phyloP scores from a whole-genome alignment of 345 rosid species.

The Populus davidiana region DNA sequence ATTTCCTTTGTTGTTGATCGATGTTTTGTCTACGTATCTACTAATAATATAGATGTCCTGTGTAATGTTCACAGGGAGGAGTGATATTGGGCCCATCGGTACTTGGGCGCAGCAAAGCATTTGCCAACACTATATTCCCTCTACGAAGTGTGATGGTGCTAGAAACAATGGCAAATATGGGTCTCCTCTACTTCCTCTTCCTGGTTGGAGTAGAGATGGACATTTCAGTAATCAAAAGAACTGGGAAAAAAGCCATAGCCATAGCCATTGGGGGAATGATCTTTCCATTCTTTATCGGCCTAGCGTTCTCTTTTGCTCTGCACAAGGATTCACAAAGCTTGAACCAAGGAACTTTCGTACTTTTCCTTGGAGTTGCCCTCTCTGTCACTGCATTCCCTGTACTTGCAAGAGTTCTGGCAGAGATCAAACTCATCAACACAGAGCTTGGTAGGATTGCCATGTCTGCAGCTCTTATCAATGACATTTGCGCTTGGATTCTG shows the following conservation, averaged over 20 bases:
- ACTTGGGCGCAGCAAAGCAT: constrained; percentile 42
- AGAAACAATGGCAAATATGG: constrained; percentile 93
- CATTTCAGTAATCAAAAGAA: constrained; percentile 61
- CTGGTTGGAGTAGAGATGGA: constrained; percentile 96
- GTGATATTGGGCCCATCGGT: constrained; percentile 78
- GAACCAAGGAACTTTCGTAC: constrained; percentile 51
- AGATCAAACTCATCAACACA: constrained; percentile 81
- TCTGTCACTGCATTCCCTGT: constrained; percentile 96
- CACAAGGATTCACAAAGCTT: constrained; percentile 3
- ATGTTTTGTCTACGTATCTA: no score
- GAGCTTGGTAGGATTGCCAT: constrained; percentile 83
- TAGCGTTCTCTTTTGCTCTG: constrained; percentile 49
- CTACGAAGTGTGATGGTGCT: constrained; percentile 89
- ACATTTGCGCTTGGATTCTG: constrained; percentile 88
- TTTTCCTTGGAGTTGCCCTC: constrained; percentile 85
- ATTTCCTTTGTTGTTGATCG: no score
- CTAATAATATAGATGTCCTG: no score
- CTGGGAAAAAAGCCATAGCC: constrained; percentile 60
- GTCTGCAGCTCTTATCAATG: constrained; percentile 90
- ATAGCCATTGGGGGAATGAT: constrained; percentile 79
- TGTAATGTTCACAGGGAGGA: constrained; percentile 57
- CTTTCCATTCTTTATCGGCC: constrained; percentile 63
- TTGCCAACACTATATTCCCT: constrained; percentile 60
- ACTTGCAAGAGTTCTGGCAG: constrained; percentile 83
- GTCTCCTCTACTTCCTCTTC: constrained; percentile 84